Evolutionary conservation across 192 early-diverging fungal species (phyloP).

Genomic region (Spizellomyces sp.): DNA sequence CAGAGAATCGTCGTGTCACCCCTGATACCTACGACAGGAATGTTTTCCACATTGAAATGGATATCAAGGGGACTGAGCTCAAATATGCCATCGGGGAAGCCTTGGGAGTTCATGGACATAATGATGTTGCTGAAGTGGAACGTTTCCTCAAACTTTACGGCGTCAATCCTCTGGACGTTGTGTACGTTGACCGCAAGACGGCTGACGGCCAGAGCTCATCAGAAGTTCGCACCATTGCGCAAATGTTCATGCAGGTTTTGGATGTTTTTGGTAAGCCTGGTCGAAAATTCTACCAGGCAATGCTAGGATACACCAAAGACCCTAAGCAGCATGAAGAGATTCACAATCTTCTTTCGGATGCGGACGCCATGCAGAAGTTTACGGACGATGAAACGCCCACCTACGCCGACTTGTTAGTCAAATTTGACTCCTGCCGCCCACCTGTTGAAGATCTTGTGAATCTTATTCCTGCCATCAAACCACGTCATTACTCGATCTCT

Average conservation of each 20-base stretch:
- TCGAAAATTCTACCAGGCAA: slow-evolving; percentile 88
- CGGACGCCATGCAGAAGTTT: slow-evolving; percentile 76
- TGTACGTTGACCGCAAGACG: slow-evolving; percentile 61
- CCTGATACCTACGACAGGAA: slow-evolving; percentile 89
- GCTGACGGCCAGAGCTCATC: slow-evolving; percentile 43
- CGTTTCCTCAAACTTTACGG: slow-evolving; percentile 77
- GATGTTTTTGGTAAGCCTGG: slow-evolving; percentile 94
- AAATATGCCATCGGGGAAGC: slow-evolving; percentile 94
- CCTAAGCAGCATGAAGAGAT: slow-evolving; percentile 64
- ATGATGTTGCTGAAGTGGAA: slow-evolving; percentile 72
- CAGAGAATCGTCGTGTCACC: slow-evolving; percentile 83
- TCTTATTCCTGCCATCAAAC: slow-evolving; percentile 86
- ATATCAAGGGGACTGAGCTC: slow-evolving; percentile 74
- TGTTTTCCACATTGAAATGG: slow-evolving; percentile 96
- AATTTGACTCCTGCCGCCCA: slow-evolving; percentile 83
- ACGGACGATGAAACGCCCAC: slow-evolving; percentile 78
- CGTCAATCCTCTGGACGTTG: slow-evolving; percentile 64
- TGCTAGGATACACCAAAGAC: slow-evolving; percentile 74
- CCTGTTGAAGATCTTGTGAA: slow-evolving; percentile 69
- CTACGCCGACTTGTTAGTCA: slow-evolving; percentile 83
- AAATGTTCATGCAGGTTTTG: slow-evolving; percentile 79
- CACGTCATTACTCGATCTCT: slow-evolving; percentile 98
- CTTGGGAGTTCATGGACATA: slow-evolving; percentile 89
- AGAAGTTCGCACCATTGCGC: slow-evolving; percentile 75
- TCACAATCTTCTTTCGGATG: slow-evolving; percentile 65